Evolutionary conservation across 495 filamentous ascomycete species (phyloP), one percentile per base, ranked within the genome.

Genomic region (Glarea lozoyensis): DNA sequence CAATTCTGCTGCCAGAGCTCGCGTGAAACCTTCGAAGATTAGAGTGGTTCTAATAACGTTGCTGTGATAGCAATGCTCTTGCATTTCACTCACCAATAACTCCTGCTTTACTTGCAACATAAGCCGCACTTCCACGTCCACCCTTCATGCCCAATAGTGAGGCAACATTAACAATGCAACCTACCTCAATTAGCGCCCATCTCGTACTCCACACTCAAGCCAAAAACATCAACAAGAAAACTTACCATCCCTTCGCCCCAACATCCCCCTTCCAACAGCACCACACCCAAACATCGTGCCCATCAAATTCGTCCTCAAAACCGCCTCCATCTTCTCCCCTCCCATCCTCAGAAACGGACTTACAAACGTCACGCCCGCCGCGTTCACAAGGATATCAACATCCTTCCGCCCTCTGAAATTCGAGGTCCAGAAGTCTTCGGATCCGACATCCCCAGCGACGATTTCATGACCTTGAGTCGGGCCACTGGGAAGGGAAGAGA

Each of bases 21-120:
- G 67, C 0, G 86, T 90, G 24, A 94, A 60, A 29, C 72, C 78
- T 73, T 37, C 3, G 11, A 23, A 20, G 21, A 25, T 36, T 19
- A 44, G 40, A 5, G 42, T 22, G 17, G 20, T 22, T 15, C 40
- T 5, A 24, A 40, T 24, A 18, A n/a, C n/a, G n/a, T n/a, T n/a
- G n/a, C n/a, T n/a, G n/a, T n/a, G n/a, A n/a, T n/a, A n/a, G n/a
- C n/a, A n/a, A n/a, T n/a, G n/a, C n/a, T n/a, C n/a, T n/a, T n/a
- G n/a, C n/a, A n/a, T n/a, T n/a, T n/a, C n/a, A 41, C 54, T 32
- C 63, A 64, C 84, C 86, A 1, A 92, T 46, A 1, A 90, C 56
- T 1, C 86, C 87, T 1, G 87, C 85, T 58, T 93, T 94, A 23
- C 78, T 77, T 1, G 87, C 86, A 4, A 82, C 79, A 55, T 93